Conservation (phyloP, 2,329 filamentous ascomycete species). For the Bipolaris zeicola region DNA sequence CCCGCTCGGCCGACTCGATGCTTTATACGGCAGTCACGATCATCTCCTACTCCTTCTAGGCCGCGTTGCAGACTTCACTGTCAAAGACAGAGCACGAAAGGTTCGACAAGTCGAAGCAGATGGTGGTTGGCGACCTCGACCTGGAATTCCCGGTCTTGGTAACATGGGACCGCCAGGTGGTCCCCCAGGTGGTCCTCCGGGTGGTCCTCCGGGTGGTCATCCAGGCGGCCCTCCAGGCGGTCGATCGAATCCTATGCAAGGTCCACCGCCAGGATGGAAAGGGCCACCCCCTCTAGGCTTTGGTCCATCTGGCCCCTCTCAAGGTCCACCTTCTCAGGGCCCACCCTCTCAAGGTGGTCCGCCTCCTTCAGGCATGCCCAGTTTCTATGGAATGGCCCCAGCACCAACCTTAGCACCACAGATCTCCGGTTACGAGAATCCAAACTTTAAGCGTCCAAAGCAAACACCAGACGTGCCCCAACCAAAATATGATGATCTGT, state of each 20-base stretch:
- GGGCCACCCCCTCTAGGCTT: constrained; percentile 21
- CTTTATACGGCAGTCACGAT: constrained; percentile 86
- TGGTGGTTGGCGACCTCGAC: constrained; percentile 60
- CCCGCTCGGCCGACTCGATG: constrained; percentile 75
- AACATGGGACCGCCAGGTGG: constrained; percentile 42
- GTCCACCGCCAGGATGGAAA: constrained; percentile 31
- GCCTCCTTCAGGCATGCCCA: constrained; percentile 45
- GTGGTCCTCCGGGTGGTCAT: not conserved
- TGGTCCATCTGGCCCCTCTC: constrained; percentile 20
- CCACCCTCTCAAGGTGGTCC: constrained; percentile 19
- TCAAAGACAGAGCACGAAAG: constrained; percentile 79
- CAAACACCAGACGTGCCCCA: constrained; percentile 21
- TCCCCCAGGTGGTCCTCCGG: constrained; percentile 11
- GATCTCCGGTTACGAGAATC: constrained; percentile 50
- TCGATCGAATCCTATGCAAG: constrained; percentile 27
- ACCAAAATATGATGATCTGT: constrained; percentile 57
- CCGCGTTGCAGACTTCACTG: constrained; percentile 77
- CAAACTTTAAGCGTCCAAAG: constrained; percentile 27
- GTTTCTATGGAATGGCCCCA: constrained; percentile 60
- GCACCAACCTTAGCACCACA: constrained; percentile 50
- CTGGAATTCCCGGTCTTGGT: constrained; percentile 52
- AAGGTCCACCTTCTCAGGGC: constrained; percentile 11
- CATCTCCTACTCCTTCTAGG: constrained; percentile 83
- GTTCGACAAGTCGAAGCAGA: constrained; percentile 67
- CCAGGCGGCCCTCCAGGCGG: not conserved